Percentiles rank a stretch among this genome's conserved stretches.
phyloP scores from a whole-genome alignment of 2,329 filamentous ascomycete genomes.

The Rutstroemia sp. region DNA sequence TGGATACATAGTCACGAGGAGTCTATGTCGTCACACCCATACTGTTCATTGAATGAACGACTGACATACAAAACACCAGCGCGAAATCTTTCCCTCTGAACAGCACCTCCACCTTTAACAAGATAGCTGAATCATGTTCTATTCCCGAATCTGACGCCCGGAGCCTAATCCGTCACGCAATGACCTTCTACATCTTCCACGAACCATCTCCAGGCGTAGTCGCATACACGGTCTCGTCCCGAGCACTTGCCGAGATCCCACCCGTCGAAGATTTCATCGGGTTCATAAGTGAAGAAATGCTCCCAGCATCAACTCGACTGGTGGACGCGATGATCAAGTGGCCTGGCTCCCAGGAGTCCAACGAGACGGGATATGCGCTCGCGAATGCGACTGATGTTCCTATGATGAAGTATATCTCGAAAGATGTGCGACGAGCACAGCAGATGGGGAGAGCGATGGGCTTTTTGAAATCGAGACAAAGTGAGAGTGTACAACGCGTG shows the following conservation, averaged over 20 bases:
- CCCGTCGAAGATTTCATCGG: background rate
- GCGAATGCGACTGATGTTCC: background rate
- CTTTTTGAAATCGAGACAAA: background rate
- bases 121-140: background rate
- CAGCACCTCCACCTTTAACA: background rate
- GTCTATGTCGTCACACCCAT: background rate
- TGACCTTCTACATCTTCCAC: slow-evolving; percentile 41
- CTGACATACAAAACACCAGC: too few species aligned
- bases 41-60: background rate
- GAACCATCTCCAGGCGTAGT: slow-evolving; percentile 8
- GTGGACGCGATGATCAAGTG: slow-evolving; percentile 12
- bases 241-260: background rate
- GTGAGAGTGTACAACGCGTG: background rate
- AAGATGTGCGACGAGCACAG: background rate
- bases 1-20: background rate
- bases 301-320: background rate
- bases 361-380: slow-evolving; percentile 7
- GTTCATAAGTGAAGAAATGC: slow-evolving; percentile 4
- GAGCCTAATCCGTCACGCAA: slow-evolving; percentile 43
- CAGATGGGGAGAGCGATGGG: slow-evolving; percentile 2
- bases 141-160: background rate
- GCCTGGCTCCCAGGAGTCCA: slow-evolving; percentile 7
- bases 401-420: background rate
- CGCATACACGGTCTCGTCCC: slow-evolving; percentile 8
- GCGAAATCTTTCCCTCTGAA: background rate